Evolutionary conservation across 78 protist species (phyloP).

Genomic region (Bodo saltans): DNA sequence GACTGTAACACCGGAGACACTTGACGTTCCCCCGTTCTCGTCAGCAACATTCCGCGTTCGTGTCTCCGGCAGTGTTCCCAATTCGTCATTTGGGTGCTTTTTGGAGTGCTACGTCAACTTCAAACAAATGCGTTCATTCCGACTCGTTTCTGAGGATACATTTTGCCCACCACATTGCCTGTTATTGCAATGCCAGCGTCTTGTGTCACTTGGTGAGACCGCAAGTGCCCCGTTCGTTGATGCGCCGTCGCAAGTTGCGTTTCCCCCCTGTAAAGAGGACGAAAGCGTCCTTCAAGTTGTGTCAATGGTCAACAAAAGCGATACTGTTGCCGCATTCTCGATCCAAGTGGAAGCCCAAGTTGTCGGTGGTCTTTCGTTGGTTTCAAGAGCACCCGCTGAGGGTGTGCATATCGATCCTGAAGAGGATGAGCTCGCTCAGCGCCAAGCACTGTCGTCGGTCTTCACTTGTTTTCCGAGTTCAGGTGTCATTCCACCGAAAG

Average conservation of each 20-base stretch:
- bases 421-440: too few relatives aligned
- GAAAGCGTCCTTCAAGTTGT: background rate
- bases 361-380: too few relatives aligned
- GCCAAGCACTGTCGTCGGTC: too few relatives aligned
- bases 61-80: background rate
- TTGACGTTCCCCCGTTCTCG: conserved; percentile 14
- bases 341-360: too few relatives aligned
- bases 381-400: too few relatives aligned
- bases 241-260: background rate
- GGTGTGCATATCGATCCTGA: too few relatives aligned
- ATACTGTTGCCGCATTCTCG: background rate
- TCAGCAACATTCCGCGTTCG: background rate
- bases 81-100: background rate
- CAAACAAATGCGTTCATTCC: background rate
- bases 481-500: background rate
- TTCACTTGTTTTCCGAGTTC: background rate
- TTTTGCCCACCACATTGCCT: conserved; percentile 11
- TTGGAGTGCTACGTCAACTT: conserved; percentile 22
- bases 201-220: background rate
- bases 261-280: background rate
- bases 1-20: background rate
- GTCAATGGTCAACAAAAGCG: background rate
- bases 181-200: conserved; percentile 2
- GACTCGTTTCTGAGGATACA: background rate
- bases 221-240: background rate